Conservation (phyloP, 768 basidiomycete species). For the Collybia nuda region DNA sequence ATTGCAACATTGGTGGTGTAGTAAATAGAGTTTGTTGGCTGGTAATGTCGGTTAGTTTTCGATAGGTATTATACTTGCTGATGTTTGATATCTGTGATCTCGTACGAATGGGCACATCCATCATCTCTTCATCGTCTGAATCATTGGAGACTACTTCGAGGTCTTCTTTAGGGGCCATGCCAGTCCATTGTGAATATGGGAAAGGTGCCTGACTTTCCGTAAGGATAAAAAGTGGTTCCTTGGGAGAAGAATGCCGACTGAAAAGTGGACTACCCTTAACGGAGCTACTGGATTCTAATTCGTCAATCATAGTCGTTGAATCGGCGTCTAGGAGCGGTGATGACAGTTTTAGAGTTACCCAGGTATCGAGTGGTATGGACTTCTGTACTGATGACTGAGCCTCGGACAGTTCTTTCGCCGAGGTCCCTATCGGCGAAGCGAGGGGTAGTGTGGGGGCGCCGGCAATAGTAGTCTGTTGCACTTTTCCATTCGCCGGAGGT, state of each 20-base stretch:
- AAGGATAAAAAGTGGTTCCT: conserved; percentile 46
- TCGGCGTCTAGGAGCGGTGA: conserved; percentile 20
- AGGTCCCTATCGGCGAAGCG: too few species aligned
- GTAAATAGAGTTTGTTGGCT: conserved; percentile 33
- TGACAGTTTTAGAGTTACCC: conserved; percentile 19
- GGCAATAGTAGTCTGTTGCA: too few species aligned
- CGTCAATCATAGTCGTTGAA: conserved; percentile 21
- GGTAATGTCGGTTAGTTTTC: conserved; percentile 55
- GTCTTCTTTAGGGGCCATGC: conserved; percentile 7
- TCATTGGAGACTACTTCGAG: conserved; percentile 27
- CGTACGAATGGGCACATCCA: conserved; percentile 27
- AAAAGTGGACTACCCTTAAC: conserved; percentile 1
- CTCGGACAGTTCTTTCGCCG: background rate
- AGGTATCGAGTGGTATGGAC: conserved; percentile 16
- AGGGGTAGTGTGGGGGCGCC: too few species aligned
- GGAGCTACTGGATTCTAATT: conserved; percentile 23
- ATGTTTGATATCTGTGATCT: conserved; percentile 10
- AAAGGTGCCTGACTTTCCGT: conserved; percentile 53
- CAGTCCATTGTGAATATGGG: conserved; percentile 51
- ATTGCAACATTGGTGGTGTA: conserved; percentile 26
- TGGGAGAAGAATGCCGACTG: conserved; percentile 1
- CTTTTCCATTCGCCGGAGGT: too few species aligned
- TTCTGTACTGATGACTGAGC: conserved; percentile 8
- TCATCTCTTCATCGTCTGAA: conserved; percentile 42
- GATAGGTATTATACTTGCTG: conserved; percentile 27